Conservation (phyloP, 768 basidiomycete species). For the Termitomyces sp. region DNA sequence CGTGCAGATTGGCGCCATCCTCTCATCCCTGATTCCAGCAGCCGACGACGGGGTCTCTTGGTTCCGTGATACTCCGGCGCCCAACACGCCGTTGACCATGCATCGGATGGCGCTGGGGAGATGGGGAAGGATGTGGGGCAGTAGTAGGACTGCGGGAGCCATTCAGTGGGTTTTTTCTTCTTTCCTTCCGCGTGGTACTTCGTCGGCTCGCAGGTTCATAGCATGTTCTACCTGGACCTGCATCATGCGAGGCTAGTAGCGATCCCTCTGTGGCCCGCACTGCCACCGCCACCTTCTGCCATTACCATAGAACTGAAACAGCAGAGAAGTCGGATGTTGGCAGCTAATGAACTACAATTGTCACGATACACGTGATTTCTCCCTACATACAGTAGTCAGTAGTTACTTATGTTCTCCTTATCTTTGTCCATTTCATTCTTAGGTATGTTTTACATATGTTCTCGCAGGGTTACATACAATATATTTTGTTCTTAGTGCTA, state of each 20-base stretch:
- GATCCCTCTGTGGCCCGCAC: conserved; percentile 55
- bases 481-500: too few species aligned
- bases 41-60: conserved; percentile 80
- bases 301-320: neutral
- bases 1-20: conserved; percentile 89
- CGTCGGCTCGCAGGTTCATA: conserved; percentile 87
- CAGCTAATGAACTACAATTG: too few species aligned
- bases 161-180: conserved; percentile 51
- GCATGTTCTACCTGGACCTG: conserved; percentile 80
- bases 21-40: conserved; percentile 45
- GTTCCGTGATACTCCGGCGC: conserved; percentile 90
- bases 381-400: too few species aligned
- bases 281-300: conserved; percentile 15
- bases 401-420: too few species aligned
- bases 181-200: conserved; percentile 86
- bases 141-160: conserved; percentile 98
- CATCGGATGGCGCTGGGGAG: conserved; percentile 92
- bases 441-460: too few species aligned
- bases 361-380: too few species aligned
- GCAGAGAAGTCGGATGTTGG: conserved; percentile 9
- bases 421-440: too few species aligned
- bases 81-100: conserved; percentile 87
- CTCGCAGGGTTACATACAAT: too few species aligned
- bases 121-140: conserved; percentile 94
- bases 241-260: conserved; percentile 77